Base-by-base conservation (phyloP, 2,329 filamentous ascomycete species). In the Aspergillus thermomutatus region DNA sequence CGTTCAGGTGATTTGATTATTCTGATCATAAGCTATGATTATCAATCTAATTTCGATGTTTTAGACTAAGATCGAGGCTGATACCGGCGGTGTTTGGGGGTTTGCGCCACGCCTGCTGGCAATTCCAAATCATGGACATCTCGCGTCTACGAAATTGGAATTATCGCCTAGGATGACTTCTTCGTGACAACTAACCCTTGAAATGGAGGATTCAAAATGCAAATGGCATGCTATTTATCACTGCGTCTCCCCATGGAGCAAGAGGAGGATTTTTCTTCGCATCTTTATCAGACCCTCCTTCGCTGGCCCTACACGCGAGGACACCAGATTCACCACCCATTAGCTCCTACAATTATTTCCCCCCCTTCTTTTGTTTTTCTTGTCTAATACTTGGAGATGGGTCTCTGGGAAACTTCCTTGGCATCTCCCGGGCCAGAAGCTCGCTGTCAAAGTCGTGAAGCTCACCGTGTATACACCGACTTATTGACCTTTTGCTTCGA, bases 401-500 rank as follows among this genome's bases (percentile, higher is more conserved):
- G 62, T 62, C 64, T 65, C 37, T 64, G 64, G 62, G 62, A 66
- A 23, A 61, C 60, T 34, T 64, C 63, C 50, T 55, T 64, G 57
- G 61, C 59, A 26, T 45, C 50, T 49, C 57, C 63, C 57, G 34
- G 59, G 52, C 40, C 50, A 48, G 61, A 57, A 26, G 14, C 49
- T 47, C 34, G 21, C 10, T 6, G n/a, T 11, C 41, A 17, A 45
- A 14, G n/a, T 11, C 41, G n/a, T 23, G 41, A 45, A 6, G 41
- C 41, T 45, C 41, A 62, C 57, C 61, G 61, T 41, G 47, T 63
- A 45, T 71, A 72, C 60, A 72, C 70, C 46, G 77, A 79, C 63
- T 66, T 79, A 52, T 63, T 79, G 53, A 74, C 71, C 46, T 79
- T 77, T 61, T 71, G 72, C 7, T 77, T 79, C 56, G 65, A 64